Evolutionary conservation across 768 basidiomycete genomes (phyloP), one percentile per base, ranked within the genome.

Genomic region (Pleurotus sapidus): DNA sequence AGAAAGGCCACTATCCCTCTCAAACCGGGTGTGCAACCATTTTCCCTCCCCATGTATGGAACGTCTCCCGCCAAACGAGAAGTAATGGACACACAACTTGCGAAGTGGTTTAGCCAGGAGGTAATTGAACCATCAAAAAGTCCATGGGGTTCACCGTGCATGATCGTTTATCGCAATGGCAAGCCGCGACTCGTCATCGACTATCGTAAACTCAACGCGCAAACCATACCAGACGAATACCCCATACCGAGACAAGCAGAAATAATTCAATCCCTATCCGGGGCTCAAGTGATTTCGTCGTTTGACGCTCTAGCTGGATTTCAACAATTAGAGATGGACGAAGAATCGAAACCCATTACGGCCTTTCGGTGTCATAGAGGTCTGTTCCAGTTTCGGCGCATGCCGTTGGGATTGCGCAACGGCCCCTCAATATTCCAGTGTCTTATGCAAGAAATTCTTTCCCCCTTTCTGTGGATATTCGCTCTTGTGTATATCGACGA

Each of bases 41-140:
- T 73, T 1, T 70, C 68, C 0, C 9, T 70, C 4, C 67, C 71
- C 0, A 57, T 61, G 4, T 72, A 59, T 47, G 48, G 56, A 1
- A 49, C 63, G 12, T 70, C 70, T 3, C 70, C 66, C 0, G 68
- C 62, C 1, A 70, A 70, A 40, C 39, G 67, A 18, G 60, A 67
- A 49, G 64, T 72, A 0, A 71, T 71, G 8, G 64, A 70, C 40
- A 61, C 65, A 34, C 70, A 71, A 49, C 59, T 72, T 18, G 61
- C 67, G 12, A 30, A 59, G 0, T 77, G 74, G 74, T 58, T 77
- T 6, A 48, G 62, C 8, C 56, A 63, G 3, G 74, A 66, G 0
- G 71, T 78, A 0, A 77, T 79, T 24, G 74, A 79, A 50, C 70
- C 69, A 0, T 77, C 75, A 0, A 54, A 59, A 2, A 76, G 75